Evolutionary conservation across 352 stramenopile genomes (phyloP).

Genomic region (Phytopythium oedochilum): DNA sequence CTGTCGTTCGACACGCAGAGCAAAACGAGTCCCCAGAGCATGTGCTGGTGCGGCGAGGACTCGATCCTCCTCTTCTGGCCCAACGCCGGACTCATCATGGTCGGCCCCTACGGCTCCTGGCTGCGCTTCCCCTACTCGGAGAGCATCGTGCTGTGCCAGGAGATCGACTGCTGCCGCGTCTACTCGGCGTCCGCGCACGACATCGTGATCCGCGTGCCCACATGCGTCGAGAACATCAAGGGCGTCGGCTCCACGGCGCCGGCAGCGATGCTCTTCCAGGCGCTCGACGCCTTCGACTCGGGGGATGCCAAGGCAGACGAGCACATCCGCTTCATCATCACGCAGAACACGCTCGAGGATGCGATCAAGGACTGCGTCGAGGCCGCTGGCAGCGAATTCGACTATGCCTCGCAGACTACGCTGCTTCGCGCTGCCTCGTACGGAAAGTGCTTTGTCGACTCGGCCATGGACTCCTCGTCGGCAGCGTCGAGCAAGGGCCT

Average conservation of each 20-base stretch:
- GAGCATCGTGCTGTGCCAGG: conserved; percentile 60
- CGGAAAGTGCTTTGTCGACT: conserved; percentile 87
- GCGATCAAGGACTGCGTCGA: conserved; percentile 88
- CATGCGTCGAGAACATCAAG: conserved; percentile 83
- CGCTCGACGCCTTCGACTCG: conserved; percentile 85
- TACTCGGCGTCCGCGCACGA: conserved; percentile 71
- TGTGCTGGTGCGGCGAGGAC: conserved; percentile 90
- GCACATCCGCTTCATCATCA: conserved; percentile 87
- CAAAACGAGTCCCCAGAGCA: conserved; percentile 62
- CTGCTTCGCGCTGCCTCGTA: conserved; percentile 85
- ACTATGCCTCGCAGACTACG: conserved; percentile 74
- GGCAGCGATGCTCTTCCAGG: conserved; percentile 89
- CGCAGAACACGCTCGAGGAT: conserved; percentile 69
- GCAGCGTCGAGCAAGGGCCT: conserved; percentile 5
- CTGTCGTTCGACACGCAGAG: conserved; percentile 86
- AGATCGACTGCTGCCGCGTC: conserved; percentile 73
- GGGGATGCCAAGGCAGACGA: conserved; percentile 87
- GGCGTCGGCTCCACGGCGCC: conserved; percentile 83
- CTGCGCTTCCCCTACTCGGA: conserved; percentile 81
- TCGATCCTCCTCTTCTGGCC: conserved; percentile 88
- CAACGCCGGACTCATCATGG: conserved; percentile 77
- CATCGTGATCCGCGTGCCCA: conserved; percentile 83
- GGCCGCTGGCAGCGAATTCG: conserved; percentile 84
- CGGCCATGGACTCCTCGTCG: conserved; percentile 36
- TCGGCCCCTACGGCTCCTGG: conserved; percentile 84